Evolutionary conservation across 352 stramenopile species (phyloP).

Genomic region (Phytopythium sindhum): DNA sequence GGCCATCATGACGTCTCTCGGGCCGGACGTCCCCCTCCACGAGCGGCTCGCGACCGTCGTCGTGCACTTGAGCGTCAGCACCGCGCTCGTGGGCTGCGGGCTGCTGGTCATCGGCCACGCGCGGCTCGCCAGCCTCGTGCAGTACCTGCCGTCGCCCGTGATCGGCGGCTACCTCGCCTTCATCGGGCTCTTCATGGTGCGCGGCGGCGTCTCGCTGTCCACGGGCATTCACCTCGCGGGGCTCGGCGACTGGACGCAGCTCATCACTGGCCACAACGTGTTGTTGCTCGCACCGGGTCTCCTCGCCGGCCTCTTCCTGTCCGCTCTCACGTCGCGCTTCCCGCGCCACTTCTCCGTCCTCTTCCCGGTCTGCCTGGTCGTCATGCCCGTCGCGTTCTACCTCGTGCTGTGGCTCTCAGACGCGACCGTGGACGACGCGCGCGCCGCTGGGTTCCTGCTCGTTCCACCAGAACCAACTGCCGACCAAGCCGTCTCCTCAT

Average conservation of each 20-base stretch:
- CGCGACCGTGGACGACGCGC: constrained; percentile 84
- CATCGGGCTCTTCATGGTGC: constrained; percentile 95
- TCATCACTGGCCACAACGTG: constrained; percentile 50
- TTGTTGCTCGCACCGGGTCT: constrained; percentile 80
- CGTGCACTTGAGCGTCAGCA: constrained; percentile 90
- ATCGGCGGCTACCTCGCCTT: constrained; percentile 96
- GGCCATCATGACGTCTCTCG: constrained; percentile 80
- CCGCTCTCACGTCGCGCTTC: constrained; percentile 60
- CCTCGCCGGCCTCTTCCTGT: constrained; percentile 66
- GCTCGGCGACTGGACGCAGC: constrained; percentile 56
- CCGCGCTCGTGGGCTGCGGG: constrained; percentile 86
- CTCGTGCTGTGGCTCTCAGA: constrained; percentile 59
- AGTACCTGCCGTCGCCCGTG: constrained; percentile 94
- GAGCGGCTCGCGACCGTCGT: constrained; percentile 89
- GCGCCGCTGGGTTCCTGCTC: constrained; percentile 80
- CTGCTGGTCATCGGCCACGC: constrained; percentile 90
- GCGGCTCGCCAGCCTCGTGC: constrained; percentile 91
- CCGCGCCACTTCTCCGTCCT: constrained; percentile 49
- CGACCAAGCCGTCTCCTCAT: constrained; percentile 22
- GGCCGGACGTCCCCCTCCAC: constrained; percentile 41
- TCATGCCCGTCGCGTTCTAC: constrained; percentile 86
- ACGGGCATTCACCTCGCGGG: constrained; percentile 75
- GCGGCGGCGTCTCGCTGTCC: constrained; percentile 87
- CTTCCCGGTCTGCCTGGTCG: constrained; percentile 50
- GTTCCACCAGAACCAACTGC: constrained; percentile 5